Base-by-base conservation (phyloP, 2,329 filamentous ascomycete species). In the Ceratocystis diversiconidia region DNA sequence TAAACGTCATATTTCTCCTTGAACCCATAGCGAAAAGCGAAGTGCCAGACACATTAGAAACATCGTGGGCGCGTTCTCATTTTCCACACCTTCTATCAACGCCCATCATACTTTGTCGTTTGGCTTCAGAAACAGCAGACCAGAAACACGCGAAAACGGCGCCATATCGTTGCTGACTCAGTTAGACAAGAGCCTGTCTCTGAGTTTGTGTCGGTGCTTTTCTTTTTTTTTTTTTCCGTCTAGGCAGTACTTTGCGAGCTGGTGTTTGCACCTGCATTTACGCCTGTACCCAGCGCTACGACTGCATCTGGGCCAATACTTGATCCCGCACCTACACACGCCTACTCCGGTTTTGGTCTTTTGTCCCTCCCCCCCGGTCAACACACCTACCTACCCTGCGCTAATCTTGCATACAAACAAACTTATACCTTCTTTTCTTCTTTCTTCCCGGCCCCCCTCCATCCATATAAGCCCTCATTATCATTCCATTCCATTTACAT, bases 11-110 rank as follows among this genome's bases (percentile, higher is more conserved):
- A 22, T 17, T 41, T 28, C 57, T 25, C 48, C 2, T 32, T 12
- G n/a, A 6, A 59, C 7, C 46, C 60, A 17, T 15, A 25, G 8
- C 36, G 28, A 28, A 43, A 62, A 55, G 48, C 7, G 46, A 61
- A 62, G 57, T 62, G 61, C 61, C 22, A 62, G 43, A 65, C 36
- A 46, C 55, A 25, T 44, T 61, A 15, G 41, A 59, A 48, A 41
- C 57, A 44, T 65, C 43, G 52, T 62, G 43, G 57, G 46, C 17
- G 60, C 32, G 44, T 62, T 25, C 19, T 50, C 19, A 5, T 63
- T 41, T 62, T 44, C 22, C 17, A 6, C n/a, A 28, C 10, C 6
- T 19, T 61, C 17, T 36, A n/a, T 22, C 19, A 19, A n/a, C 46
- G 52, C 15, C 7, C 25, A 41, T 52, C 48, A 22, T 28, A 7